Evolutionary conservation across 345 rosid species (phyloP), one percentile per base, ranked within the genome.

Genomic region (Iberis pinnata): DNA sequence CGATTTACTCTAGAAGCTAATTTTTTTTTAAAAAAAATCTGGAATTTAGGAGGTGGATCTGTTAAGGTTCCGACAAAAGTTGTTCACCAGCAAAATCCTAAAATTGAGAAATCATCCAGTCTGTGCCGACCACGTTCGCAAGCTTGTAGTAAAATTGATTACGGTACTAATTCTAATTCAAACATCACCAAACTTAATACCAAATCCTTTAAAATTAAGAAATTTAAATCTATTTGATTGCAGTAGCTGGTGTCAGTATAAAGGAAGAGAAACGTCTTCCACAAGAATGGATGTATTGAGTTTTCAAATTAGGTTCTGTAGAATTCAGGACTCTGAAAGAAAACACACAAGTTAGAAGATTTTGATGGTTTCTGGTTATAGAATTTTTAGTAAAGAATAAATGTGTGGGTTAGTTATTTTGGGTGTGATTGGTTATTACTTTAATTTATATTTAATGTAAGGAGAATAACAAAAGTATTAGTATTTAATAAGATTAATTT

Each of bases 221-320:
- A 8, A 27, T 49, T 13, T 60, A 32, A 10, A 18, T 24, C 18
- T 38, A 1, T 27, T 31, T 61, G 50, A 37, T 55, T 67, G 29
- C 65, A 76, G 95, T 36, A 70, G 38, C 19, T 69, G 18, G 56
- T 81, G 64, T 86, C 72, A 25, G 32, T 44, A 3, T 36, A 31
- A 44, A 63, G 67, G 74, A 75, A 39, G 86, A 77, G 49, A 32
- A 61, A 56, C 67, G 56, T 22, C 68, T 86, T 20, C 95, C 82
- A n/a, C 78, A 79, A 38, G 90, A 86, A 32, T 80, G 90, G 88
- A 77, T 70, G 2, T 84, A 84, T 31, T 78, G 74, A 78, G 0
- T n/a, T 42, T 56, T n/a, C 7, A 29, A 18, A 6, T 26, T 41
- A 20, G 18, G 53, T 44, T 43, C 20, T 53, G 36, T 43, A 18